phyloP scores from a whole-genome alignment of 306 rosid genomes.

The Cucumis sativus region Cucumber_9930_V3 NC_026661.2:20714001-20714500 shows the following conservation, averaged over 20 bases:
- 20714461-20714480: conserved; percentile 50
- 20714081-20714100: conserved; percentile 46
- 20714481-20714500: conserved; percentile 54
- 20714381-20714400: conserved; percentile 83
- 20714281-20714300: conserved; percentile 54
- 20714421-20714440: conserved; percentile 23
- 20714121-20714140: conserved; percentile 72
- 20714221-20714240: conserved; percentile 55
- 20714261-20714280: conserved; percentile 61
- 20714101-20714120: conserved; percentile 31
- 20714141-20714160: conserved; percentile 39
- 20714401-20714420: conserved; percentile 57
- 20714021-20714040: conserved; percentile 82
- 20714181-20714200: conserved; percentile 48
- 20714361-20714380: conserved; percentile 93
- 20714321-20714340: conserved; percentile 58
- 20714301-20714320: conserved; percentile 61
- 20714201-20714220: conserved; percentile 78
- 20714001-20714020: conserved; percentile 68
- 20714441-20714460: conserved; percentile 52
- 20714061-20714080: conserved; percentile 50
- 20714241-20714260: conserved; percentile 25
- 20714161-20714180: conserved; percentile 70
- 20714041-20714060: conserved; percentile 69
- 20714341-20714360: conserved; percentile 78